Evolutionary conservation across 139 green algal genomes (phyloP).

Genomic region (Closterium sp.): DNA sequence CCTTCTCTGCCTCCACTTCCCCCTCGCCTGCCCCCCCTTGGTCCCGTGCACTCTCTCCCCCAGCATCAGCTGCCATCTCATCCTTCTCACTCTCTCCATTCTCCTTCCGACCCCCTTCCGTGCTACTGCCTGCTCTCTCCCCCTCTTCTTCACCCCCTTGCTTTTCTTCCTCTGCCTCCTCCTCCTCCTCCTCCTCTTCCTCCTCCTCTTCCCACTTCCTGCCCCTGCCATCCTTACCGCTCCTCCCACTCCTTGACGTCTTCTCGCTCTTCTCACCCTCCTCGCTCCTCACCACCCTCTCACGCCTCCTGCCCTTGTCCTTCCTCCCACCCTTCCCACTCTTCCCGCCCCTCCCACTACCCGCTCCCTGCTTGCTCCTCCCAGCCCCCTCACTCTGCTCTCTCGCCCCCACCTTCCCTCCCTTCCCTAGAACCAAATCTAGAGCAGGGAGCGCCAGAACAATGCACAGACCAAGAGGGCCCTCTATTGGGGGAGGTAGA

Average conservation of each 20-base stretch:
- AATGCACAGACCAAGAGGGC: neutral
- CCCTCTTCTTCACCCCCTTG: neutral
- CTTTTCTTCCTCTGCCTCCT: too few species aligned
- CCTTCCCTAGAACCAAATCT: neutral
- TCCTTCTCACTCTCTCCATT: neutral
- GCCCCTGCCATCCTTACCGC: too few species aligned
- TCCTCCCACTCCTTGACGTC: neutral
- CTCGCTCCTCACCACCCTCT: neutral
- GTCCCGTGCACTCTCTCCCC: too few species aligned
- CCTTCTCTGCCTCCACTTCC: neutral
- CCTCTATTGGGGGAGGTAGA: neutral
- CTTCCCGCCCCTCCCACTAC: neutral
- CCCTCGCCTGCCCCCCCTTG: neutral
- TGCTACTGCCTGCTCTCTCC: neutral
- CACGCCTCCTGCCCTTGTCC: neutral
- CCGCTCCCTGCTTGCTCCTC: neutral
- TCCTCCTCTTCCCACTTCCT: too few species aligned
- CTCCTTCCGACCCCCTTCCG: too few species aligned
- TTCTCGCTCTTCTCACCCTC: neutral
- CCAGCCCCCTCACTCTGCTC: neutral
- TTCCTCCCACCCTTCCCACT: neutral
- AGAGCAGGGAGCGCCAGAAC: neutral
- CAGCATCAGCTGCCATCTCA: too few species aligned
- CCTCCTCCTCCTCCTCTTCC: too few species aligned
- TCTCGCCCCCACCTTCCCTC: neutral